Evolutionary conservation across 2,329 filamentous ascomycete genomes (phyloP), one percentile per base, ranked within the genome.

Genomic region (Monosporascus sp.): DNA sequence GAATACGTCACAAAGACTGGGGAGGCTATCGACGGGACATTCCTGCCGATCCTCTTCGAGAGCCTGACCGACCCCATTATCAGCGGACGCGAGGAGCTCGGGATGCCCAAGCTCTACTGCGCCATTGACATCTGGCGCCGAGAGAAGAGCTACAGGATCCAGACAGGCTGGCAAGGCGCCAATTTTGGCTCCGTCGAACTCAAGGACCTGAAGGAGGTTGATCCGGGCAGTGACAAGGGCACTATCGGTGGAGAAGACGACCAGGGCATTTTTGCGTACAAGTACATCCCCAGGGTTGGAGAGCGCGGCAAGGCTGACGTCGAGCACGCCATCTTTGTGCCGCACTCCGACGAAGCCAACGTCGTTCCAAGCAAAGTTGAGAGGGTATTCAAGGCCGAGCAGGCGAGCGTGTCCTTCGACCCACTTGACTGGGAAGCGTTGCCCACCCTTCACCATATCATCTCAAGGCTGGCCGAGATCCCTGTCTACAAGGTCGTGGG

Each of bases 381-480:
- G 24, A 25, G 24, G 24, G 24, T 25, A 25, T 25, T 25, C 24
- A 25, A 25, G 24, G 24, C 24, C 2, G 6, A 25, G 24, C 24
- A 25, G 24, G 24, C 24, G 24, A 25, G 24, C 24, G 24, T 25
- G 24, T 25, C 24, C 24, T 25, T 25, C 6, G 24, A 25, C 6
- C 24, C 24, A 6, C 24, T 25, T 6, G 24, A 25, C 24, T 81
- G 76, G 81, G 69, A 80, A 47, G 69, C 66, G 5, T 62, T 86
- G 53, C 84, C 83, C 0, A 87, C 82, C 2, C 66, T 86, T 50
- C 81, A 86, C 60, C 79, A 85, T 61, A 67, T 87, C 8, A 68
- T 81, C 5, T 65, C 68, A 20, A 69, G 74, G 15, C 63, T 85
- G 52, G 74, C 74, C 1, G 78, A 82, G 57, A 70, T 87, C 5